phyloP scores from a whole-genome alignment of 1,139 yeast species.

The Yamadazyma mexicana region DNA sequence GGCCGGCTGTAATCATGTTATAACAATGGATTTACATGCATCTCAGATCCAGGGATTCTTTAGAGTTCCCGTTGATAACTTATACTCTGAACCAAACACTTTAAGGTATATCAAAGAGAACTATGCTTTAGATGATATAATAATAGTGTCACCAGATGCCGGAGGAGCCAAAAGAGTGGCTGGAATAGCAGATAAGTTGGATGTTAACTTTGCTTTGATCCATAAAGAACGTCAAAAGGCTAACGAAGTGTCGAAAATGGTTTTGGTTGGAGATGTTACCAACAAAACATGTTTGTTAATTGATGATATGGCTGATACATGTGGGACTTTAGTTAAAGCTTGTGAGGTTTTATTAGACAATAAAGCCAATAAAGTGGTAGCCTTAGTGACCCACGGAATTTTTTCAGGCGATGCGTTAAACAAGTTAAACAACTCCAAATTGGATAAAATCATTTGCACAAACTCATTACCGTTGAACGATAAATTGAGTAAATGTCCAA shows the following conservation, averaged over 20 bases:
- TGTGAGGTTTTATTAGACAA: constrained; percentile 85
- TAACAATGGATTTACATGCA: constrained; percentile 97
- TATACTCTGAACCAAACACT: constrained; percentile 94
- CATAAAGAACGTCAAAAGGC: constrained; percentile 97
- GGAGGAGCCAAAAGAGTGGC: constrained; percentile 99
- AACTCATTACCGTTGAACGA: constrained; percentile 92
- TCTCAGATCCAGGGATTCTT: constrained; percentile 97
- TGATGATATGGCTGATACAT: constrained; percentile 98
- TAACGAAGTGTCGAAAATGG: constrained; percentile 93
- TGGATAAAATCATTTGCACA: constrained; percentile 85
- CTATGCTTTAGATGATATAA: constrained; percentile 63
- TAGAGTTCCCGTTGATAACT: constrained; percentile 92
- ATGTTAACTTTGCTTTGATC: constrained; percentile 90
- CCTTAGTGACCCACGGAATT: constrained; percentile 95
- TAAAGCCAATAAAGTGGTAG: constrained; percentile 83
- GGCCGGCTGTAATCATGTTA: constrained; percentile 96
- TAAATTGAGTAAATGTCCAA: constrained; percentile 67
- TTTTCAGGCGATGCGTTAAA: constrained; percentile 85
- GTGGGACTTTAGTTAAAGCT: constrained; percentile 95
- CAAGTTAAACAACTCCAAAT: constrained; percentile 74
- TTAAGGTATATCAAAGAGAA: constrained; percentile 82
- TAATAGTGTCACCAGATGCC: constrained; percentile 95
- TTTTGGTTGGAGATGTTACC: constrained; percentile 91
- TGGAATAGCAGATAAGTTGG: constrained; percentile 87
- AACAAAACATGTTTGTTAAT: constrained; percentile 86